Base-by-base conservation (phyloP, 2,329 filamentous ascomycete genomes). In the Pseudophaeomoniella oleicola region DNA sequence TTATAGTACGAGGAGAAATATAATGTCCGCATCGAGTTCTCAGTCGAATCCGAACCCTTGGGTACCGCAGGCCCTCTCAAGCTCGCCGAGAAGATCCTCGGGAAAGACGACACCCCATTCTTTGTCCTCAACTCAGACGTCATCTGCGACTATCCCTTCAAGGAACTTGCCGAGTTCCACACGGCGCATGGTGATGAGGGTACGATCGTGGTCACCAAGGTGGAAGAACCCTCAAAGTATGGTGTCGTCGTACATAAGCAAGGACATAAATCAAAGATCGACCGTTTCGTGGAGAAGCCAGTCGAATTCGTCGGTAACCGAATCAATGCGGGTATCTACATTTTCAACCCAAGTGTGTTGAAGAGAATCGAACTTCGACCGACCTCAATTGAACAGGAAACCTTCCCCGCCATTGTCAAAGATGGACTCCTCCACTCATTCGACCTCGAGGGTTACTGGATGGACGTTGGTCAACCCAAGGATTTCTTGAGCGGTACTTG, bases 211-310 rank as follows among this genome's bases (percentile, higher is more conserved):
- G 88, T 96, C 44, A 98, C 88, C 54, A 98, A 96, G 72, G 88
- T 98, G 37, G 88, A 98, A 66, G 90, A 98, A 65, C 88, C 88
- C 31, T 93, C 85, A 56, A 98, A 98, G 66, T 98, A 96, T 60
- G 88, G 88, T 75, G 88, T 98, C 50, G 78, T 98, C 39, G 90
- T 98, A 18, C 88, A 96, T 77, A 90, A 93, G 70, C 85, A 86
- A 44, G 82, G 79, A 60, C 85, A 94, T 64, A 66, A 83, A 37
- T 84, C 85, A 33, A 78, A 83, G 56, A 96, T 98, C 61, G 90
- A 98, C 64, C 86, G 90, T 49, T 98, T 98, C 67, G 90, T 98
- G 49, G 88, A 98, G 75, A 98, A 98, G 72, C 88, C 88, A 27
- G 84, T 96, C 57, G 85, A 96, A 66, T 96, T 94, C 56, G 88